Conservation (phyloP, 228 moss, liverwort and hornwort species). For the Sphagnum fallax region DNA sequence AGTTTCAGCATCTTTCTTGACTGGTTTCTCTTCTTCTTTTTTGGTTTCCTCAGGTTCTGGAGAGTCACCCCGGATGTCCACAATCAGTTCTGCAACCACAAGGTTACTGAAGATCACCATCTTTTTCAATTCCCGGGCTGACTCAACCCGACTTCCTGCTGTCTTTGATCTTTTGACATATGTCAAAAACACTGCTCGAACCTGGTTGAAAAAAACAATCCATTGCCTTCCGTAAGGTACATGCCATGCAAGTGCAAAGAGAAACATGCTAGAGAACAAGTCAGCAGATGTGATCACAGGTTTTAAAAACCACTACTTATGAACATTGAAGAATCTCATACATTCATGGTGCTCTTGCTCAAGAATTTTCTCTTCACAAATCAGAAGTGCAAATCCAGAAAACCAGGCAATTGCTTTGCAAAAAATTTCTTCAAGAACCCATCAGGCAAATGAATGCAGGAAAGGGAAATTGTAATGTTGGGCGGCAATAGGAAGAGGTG, state of each 20-base stretch:
- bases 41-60: slow-evolving; percentile 53
- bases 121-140: slow-evolving; percentile 95
- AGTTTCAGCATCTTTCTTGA: slow-evolving; percentile 1
- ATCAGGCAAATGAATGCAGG: too few species aligned
- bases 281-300: too few species aligned
- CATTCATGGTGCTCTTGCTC: too few species aligned
- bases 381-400: too few species aligned
- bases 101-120: slow-evolving; percentile 96
- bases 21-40: slow-evolving; percentile 19
- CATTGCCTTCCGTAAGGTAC: background rate
- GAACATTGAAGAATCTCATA: too few species aligned
- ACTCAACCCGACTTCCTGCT: slow-evolving; percentile 82
- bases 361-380: too few species aligned
- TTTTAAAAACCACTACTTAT: too few species aligned
- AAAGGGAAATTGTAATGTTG: background rate
- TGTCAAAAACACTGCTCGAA: slow-evolving; percentile 69
- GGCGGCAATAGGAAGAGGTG: background rate
- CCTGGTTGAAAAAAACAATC: slow-evolving; percentile 22
- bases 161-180: slow-evolving; percentile 86
- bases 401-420: too few species aligned
- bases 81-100: slow-evolving; percentile 78
- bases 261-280: background rate
- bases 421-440: too few species aligned
- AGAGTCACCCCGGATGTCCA: slow-evolving; percentile 71
- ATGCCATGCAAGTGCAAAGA: background rate